Percentiles rank a stretch among this genome's conserved stretches.
These are phyloP conservation scores for Malassezia furfur DNA, from an alignment of 1,284 basidiomycete genomes.

Conservation along the genomic window DNA sequence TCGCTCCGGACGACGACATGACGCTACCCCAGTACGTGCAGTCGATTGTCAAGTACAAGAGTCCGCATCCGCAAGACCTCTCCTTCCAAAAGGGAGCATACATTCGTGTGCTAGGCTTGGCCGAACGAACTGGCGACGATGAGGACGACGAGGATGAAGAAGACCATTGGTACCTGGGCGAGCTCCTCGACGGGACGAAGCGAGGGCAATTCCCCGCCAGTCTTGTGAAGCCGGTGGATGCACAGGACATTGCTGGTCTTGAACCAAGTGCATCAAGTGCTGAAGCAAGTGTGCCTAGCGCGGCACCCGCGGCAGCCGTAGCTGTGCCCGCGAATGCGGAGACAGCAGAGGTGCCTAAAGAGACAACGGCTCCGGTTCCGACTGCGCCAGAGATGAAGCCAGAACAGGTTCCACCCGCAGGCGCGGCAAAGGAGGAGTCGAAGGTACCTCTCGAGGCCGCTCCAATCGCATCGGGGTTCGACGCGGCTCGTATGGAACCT, in stretches of 20 bases:
- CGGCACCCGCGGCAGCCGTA: too few relatives aligned
- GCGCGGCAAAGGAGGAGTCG: too few relatives aligned
- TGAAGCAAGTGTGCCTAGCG: too few relatives aligned
- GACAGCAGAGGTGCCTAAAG: too few relatives aligned
- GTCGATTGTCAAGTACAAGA: slow-evolving; percentile 39
- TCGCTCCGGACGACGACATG: slow-evolving; percentile 4
- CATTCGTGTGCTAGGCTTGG: slow-evolving; percentile 37
- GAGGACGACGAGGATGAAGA: slow-evolving; percentile 46
- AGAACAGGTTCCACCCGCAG: too few relatives aligned
- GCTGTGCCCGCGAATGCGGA: too few relatives aligned
- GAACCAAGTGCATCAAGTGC: neutral
- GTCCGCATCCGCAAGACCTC: slow-evolving; percentile 39
- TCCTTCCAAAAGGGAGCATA: slow-evolving; percentile 43
- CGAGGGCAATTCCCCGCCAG: slow-evolving; percentile 46
- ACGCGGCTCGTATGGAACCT: too few relatives aligned
- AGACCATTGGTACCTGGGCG: slow-evolving; percentile 48
- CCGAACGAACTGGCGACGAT: slow-evolving; percentile 18
- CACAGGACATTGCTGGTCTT: slow-evolving; percentile 5
- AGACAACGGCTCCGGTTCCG: too few relatives aligned
- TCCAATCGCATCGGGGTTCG: too few relatives aligned
- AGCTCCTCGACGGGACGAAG: slow-evolving; percentile 29
- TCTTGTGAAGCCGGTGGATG: slow-evolving; percentile 18
- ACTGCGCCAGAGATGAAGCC: too few relatives aligned
- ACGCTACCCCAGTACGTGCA: slow-evolving; percentile 28
- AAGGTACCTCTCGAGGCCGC: too few relatives aligned